phyloP scores from a whole-genome alignment of 2,329 filamentous ascomycete species.

The Trichophyton benhamiae region DNA sequence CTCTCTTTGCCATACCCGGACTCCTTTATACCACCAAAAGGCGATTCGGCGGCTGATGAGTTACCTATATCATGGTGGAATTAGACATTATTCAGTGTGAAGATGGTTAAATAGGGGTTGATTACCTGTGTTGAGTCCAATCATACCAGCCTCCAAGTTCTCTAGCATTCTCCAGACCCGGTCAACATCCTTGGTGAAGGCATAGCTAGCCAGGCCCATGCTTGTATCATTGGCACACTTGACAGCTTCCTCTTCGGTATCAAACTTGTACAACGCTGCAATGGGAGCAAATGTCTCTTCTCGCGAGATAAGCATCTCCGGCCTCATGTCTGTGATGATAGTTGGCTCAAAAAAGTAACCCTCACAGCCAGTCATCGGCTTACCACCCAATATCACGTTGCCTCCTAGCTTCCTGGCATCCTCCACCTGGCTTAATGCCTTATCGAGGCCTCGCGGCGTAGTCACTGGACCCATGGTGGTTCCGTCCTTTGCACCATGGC shows the following conservation, averaged over 20 bases:
- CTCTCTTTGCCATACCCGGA: constrained; percentile 56
- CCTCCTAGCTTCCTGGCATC: constrained; percentile 54
- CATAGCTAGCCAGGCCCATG: constrained; percentile 55
- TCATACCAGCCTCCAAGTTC: constrained; percentile 57
- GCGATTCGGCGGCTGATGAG: constrained; percentile 52
- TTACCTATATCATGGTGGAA: constrained; percentile 34
- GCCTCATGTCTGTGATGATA: constrained; percentile 47
- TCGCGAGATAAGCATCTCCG: constrained; percentile 44
- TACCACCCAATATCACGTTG: constrained; percentile 49
- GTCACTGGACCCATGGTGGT: constrained; percentile 52
- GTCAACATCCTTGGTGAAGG: constrained; percentile 56
- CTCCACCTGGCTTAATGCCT: constrained; percentile 47
- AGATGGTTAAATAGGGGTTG: constrained; percentile 8
- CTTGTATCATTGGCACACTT: constrained; percentile 48
- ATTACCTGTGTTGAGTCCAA: constrained; percentile 50
- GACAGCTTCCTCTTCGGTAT: constrained; percentile 53
- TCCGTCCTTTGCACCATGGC: constrained; percentile 43
- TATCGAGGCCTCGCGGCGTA: constrained; percentile 44
- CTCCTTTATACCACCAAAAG: constrained; percentile 57
- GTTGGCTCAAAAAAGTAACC: constrained; percentile 61
- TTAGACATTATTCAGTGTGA: neutral
- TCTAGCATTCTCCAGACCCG: constrained; percentile 54
- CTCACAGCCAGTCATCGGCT: constrained; percentile 30
- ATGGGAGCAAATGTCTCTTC: constrained; percentile 58
- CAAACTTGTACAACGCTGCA: constrained; percentile 51